Percentiles rank a stretch among this genome's conserved stretches.
Conservation (phyloP, 2,329 filamentous ascomycete genomes). For the Colletotrichum sp. region DNA sequence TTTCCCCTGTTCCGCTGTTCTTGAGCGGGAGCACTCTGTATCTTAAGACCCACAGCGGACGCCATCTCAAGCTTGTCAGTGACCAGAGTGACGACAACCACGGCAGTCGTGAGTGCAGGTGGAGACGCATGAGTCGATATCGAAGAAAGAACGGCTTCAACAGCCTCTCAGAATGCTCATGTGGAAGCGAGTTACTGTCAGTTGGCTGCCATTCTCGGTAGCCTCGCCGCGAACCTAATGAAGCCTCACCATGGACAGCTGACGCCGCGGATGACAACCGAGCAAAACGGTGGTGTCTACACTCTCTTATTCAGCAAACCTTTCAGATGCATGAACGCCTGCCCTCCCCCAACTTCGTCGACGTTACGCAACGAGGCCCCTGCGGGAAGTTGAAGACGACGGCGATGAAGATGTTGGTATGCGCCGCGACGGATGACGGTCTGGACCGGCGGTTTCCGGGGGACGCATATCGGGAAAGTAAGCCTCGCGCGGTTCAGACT, state of each 20-base stretch:
- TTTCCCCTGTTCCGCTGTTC: not conserved
- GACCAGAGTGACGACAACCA: not conserved
- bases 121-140: not conserved
- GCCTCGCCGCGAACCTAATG: not conserved
- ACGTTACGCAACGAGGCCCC: not conserved
- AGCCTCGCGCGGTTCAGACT: not conserved
- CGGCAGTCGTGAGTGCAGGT: not conserved
- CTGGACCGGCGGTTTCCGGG: not conserved
- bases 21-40: not conserved
- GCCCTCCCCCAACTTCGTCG: not conserved
- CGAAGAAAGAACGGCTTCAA: not conserved
- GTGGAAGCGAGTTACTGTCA: not conserved
- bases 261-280: not conserved
- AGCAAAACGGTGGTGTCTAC: not conserved
- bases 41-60: not conserved
- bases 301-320: not conserved
- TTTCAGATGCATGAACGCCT: constrained; percentile 7
- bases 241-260: not conserved
- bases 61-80: not conserved
- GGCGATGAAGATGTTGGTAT: not conserved
- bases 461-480: not conserved
- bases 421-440: not conserved
- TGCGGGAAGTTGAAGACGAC: not conserved
- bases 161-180: not conserved
- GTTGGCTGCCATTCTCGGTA: not conserved